Conservation (phyloP, 768 basidiomycete species). For the Russula sp. region DNA sequence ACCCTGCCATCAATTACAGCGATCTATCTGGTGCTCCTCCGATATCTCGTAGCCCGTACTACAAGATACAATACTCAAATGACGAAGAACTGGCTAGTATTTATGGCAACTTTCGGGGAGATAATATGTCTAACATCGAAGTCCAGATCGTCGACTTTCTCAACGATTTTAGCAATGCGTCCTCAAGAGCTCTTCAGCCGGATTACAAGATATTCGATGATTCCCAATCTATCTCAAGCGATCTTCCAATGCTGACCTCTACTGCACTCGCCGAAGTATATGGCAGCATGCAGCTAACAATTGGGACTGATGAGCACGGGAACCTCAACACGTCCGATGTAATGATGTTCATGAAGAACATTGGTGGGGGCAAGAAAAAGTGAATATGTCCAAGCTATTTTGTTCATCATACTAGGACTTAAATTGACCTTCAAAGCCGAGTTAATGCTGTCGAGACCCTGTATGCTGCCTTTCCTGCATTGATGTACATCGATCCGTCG, state of each 20-base stretch:
- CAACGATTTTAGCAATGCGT: slow-evolving; percentile 45
- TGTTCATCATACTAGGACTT: slow-evolving; percentile 1
- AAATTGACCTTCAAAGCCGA: slow-evolving; percentile 10
- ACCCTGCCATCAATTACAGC: slow-evolving; percentile 33
- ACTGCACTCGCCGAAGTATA: slow-evolving; percentile 57
- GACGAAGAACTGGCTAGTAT: slow-evolving; percentile 32
- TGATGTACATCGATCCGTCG: slow-evolving; percentile 53
- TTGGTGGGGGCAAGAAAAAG: slow-evolving; percentile 37
- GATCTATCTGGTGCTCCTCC: slow-evolving; percentile 40
- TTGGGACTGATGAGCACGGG: slow-evolving; percentile 47
- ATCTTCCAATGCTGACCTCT: slow-evolving; percentile 51
- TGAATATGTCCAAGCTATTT: slow-evolving; percentile 26
- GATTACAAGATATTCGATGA: slow-evolving; percentile 49
- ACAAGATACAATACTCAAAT: slow-evolving; percentile 39
- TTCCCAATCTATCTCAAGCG: slow-evolving; percentile 45
- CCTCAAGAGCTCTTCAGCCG: slow-evolving; percentile 45
- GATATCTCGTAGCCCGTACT: slow-evolving; percentile 46
- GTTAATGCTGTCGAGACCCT: slow-evolving; percentile 56
- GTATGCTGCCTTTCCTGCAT: slow-evolving; percentile 48
- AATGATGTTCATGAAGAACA: slow-evolving; percentile 49
- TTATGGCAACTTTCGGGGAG: not conserved
- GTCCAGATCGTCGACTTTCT: slow-evolving; percentile 46
- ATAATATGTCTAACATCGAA: not conserved
- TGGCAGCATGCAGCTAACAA: slow-evolving; percentile 52
- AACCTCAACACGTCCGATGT: slow-evolving; percentile 51